Evolutionary conservation across 768 basidiomycete species (phyloP), one percentile per base, ranked within the genome.

Genomic region (Mycena rebaudengoi): DNA sequence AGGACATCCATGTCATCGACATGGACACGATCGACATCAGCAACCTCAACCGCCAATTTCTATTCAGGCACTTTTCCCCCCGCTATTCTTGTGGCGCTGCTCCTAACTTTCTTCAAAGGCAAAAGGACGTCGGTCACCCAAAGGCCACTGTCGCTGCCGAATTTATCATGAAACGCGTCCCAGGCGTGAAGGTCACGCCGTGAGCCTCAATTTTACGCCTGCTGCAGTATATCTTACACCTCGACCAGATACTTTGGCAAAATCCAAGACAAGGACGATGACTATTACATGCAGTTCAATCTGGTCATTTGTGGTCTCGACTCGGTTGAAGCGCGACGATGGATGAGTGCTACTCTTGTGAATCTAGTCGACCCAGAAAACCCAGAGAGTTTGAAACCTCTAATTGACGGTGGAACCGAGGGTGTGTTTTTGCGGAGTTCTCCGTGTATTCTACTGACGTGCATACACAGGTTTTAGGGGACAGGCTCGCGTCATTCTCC

Each of bases 11-110:
- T 82, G 96, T 99, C 64, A 99, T 99, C 74, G 98, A 99, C 83
- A 99, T 99, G 96, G 97, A 99, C 83, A 98, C 97, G 16, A 99
- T 99, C 75, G 97, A 99, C 79, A 93, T 99, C 73, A 98, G 96
- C 73, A 99, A 99, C 77, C 84, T 99, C 68, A 99, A 99, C 77
- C 87, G 98, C 50, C 98, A 99, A 78, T 99, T 99, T 76, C 82
- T 99, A 23, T 99, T 99, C 82, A 87, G 98, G 97, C 95, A 68
- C 51, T 80, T 74, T 26, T 50, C 44, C 57, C 28, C 33, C 20
- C 21, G 55, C 18, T 55, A 25, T 23, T 18, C 4, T 33, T 33
- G 44, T 35, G 3, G 29, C 57, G 13, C 18, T 65, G 28, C 58
- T 28, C 59, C 58, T 30, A 51, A 33, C 52, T 37, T 28, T 21